phyloP scores from a whole-genome alignment of 192 early-diverging fungal genomes.

The Lunasporangiospora selenospora region DNA sequence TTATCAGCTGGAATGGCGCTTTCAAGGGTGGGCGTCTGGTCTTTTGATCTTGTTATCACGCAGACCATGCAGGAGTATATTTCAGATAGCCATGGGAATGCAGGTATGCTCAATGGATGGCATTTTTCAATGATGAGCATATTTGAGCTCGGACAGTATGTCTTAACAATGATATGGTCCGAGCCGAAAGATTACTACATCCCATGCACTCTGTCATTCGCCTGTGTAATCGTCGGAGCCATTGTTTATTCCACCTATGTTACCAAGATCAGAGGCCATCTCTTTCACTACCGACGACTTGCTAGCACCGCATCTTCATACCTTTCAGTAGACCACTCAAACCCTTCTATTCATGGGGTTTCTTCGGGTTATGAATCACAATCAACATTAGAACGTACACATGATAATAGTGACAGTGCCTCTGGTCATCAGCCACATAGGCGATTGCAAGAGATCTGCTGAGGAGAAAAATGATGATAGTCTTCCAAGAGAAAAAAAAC shows the following conservation, averaged over 20 bases:
- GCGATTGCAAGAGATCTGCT: no score
- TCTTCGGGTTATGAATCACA: no score
- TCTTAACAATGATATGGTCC: conserved; percentile 46
- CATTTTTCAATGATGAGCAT: conserved; percentile 46
- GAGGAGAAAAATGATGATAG: no score
- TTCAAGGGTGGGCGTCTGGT: conserved; percentile 43
- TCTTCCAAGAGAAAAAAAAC: no score
- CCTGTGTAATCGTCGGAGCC: conserved; percentile 24
- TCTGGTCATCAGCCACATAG: no score
- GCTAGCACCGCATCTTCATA: conserved; percentile 14
- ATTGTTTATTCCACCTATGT: conserved; percentile 31
- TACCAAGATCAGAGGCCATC: conserved; percentile 31
- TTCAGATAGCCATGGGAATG: conserved; percentile 5
- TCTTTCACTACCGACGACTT: conserved; percentile 47
- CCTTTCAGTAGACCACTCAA: no score
- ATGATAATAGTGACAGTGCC: no score
- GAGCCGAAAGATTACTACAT: conserved; percentile 38
- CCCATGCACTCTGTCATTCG: conserved; percentile 37
- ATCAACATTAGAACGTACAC: no score
- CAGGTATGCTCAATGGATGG: conserved; percentile 41
- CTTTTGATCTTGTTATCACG: conserved; percentile 45
- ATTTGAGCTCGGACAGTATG: conserved; percentile 29
- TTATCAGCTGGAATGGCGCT: conserved; percentile 41
- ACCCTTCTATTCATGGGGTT: no score
- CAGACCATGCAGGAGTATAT: conserved; percentile 42